Evolutionary conservation across 75 land plant species (phyloP).

Genomic region (Sequoiadendron giganteum): DNA sequence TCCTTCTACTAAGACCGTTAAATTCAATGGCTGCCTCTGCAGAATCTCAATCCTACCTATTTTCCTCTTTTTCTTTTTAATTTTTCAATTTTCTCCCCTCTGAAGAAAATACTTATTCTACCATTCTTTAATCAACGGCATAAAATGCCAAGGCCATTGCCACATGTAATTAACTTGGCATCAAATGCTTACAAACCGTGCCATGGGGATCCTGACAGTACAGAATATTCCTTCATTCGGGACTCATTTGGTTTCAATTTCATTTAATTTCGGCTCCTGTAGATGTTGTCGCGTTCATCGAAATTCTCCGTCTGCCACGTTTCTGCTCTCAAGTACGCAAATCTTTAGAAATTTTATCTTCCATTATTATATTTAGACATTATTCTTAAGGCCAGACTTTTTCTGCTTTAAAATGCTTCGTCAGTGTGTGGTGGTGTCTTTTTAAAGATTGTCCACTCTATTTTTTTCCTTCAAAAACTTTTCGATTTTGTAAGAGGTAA

Average conservation of each 20-base stretch:
- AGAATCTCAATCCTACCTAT: background rate
- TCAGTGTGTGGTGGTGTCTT: background rate
- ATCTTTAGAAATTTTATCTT: background rate
- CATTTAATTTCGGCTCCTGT: background rate
- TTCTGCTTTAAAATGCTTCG: background rate
- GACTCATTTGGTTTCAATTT: background rate
- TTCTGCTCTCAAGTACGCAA: background rate
- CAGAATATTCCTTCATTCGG: background rate
- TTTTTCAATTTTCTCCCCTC: no score
- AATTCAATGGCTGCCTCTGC: background rate
- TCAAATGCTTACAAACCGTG: background rate
- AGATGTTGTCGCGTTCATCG: background rate
- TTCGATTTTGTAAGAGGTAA: conserved; percentile 1
- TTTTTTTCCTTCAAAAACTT: background rate
- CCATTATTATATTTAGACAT: background rate
- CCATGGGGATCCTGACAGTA: background rate
- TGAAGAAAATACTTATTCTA: background rate
- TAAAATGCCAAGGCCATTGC: background rate
- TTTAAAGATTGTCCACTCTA: background rate
- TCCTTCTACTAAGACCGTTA: background rate
- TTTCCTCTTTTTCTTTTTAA: background rate
- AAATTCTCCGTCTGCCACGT: background rate
- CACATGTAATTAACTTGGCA: background rate
- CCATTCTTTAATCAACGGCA: background rate
- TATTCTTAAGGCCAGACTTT: background rate